These are phyloP conservation scores for Dujonia santamariae DNA, from an alignment of 1,139 yeast genomes.

Conservation along the genomic window DNA sequence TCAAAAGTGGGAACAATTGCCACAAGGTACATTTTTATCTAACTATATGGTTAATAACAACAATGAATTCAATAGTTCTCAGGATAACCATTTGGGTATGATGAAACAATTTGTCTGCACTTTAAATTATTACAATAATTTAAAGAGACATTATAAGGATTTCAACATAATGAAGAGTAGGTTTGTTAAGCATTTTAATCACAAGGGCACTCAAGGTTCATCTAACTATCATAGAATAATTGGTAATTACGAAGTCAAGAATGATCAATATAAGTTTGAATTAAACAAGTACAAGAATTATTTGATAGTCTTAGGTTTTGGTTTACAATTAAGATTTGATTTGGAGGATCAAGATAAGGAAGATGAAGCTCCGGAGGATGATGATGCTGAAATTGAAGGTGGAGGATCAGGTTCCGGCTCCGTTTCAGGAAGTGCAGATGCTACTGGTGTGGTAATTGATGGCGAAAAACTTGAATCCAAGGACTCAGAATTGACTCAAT, in stretches of 20 bases:
- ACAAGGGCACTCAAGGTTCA: constrained; percentile 21
- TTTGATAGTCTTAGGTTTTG: constrained; percentile 45
- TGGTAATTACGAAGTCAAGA: constrained; percentile 38
- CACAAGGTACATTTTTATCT: constrained; percentile 42
- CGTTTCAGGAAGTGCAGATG: constrained; percentile 4
- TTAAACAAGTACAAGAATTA: constrained; percentile 45
- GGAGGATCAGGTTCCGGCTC: constrained; percentile 3
- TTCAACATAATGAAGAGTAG: constrained; percentile 29
- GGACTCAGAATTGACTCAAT: constrained; percentile 31
- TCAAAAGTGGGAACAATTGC: constrained; percentile 41
- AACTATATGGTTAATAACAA: constrained; percentile 25
- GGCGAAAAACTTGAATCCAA: constrained; percentile 12
- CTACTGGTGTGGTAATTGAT: constrained; percentile 12
- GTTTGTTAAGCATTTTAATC: constrained; percentile 29
- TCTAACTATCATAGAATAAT: constrained; percentile 36
- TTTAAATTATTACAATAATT: constrained; percentile 40
- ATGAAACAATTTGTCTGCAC: constrained; percentile 48
- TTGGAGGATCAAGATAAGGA: constrained; percentile 33
- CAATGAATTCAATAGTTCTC: constrained; percentile 11
- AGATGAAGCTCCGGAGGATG: constrained; percentile 10
- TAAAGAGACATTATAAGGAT: constrained; percentile 35
- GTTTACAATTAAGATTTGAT: constrained; percentile 45
- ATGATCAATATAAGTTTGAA: constrained; percentile 43
- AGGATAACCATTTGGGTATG: constrained; percentile 38
- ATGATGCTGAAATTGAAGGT: constrained; percentile 7